Evolutionary conservation across 441 rosid genomes (phyloP).

Genomic region (Aquilaria agallochum): DNA sequence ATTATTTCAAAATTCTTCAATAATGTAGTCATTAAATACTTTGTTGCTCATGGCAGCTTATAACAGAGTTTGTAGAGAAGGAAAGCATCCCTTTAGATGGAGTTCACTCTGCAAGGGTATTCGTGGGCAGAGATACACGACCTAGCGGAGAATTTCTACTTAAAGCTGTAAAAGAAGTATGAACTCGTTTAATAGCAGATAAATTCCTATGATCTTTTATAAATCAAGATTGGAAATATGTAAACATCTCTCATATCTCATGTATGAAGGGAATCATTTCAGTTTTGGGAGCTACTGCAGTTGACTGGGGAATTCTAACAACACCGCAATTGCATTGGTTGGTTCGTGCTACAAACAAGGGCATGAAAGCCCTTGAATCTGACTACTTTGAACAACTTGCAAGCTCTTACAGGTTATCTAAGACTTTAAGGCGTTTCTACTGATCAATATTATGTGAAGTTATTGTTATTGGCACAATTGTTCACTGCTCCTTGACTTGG

Average conservation of each 20-base stretch:
- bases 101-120: conserved; percentile 41
- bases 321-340: conserved; percentile 96
- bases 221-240: not conserved
- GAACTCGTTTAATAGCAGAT: not conserved
- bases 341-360: conserved; percentile 83
- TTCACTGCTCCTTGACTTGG: not conserved
- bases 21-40: not conserved
- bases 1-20: too few species aligned
- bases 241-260: conserved; percentile 4
- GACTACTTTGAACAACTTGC: conserved; percentile 76
- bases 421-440: not conserved
- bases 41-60: conserved; percentile 34
- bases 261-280: conserved; percentile 57
- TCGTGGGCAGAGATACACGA: conserved; percentile 88
- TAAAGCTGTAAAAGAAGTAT: conserved; percentile 71
- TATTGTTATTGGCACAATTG: conserved; percentile 13
- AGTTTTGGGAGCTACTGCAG: conserved; percentile 50
- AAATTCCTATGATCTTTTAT: too few species aligned
- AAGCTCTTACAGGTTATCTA: conserved; percentile 53
- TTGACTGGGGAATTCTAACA: conserved; percentile 73
- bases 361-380: conserved; percentile 54
- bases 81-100: conserved; percentile 57
- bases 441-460: conserved; percentile 1
- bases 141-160: conserved; percentile 91
- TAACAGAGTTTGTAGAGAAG: conserved; percentile 52